Evolutionary conservation across 352 stramenopile species (phyloP), one percentile per base, ranked within the genome.

Genomic region (Phytopythium sindhum): DNA sequence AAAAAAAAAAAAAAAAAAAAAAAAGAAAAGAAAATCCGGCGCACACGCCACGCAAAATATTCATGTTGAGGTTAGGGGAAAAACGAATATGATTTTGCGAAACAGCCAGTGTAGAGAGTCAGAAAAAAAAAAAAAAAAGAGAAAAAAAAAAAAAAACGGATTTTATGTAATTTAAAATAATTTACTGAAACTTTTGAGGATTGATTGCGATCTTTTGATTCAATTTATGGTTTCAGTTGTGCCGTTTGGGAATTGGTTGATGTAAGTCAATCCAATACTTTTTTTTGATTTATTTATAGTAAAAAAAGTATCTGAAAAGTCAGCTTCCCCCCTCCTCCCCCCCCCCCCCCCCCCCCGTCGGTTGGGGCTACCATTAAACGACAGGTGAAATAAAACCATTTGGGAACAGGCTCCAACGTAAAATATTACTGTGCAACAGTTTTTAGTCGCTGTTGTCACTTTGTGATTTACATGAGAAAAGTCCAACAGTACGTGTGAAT

Each of bases 1-100:
- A n/a, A n/a, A n/a, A n/a, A n/a, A n/a, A n/a, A n/a, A n/a, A n/a
- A n/a, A n/a, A n/a, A n/a, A n/a, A n/a, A n/a, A n/a, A n/a, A n/a
- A n/a, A n/a, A n/a, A n/a, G n/a, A n/a, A n/a, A n/a, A n/a, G n/a
- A n/a, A n/a, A n/a, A n/a, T n/a, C n/a, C n/a, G n/a, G n/a, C n/a
- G 41, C n/a, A 17, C 37, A 50, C 29, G 19, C 33, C 56, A 52
- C 12, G 28, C 47, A 17, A 55, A 55, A 59, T 60, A 60, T 65
- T 65, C 60, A 65, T 51, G 48, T 37, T 23, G 39, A 10, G 60
- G 51, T 19, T 66, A 47, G 51, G 52, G 60, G 39, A 19, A 35
- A 7, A 29, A 9, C 21, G 23, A 12, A 6, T 29, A 3, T 21
- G 47, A 53, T 55, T 37, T 15, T 35, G 48, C 24, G 15, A 26